Evolutionary conservation across 2,329 filamentous ascomycete species (phyloP).

Genomic region (Thielaviopsis punctulata): DNA sequence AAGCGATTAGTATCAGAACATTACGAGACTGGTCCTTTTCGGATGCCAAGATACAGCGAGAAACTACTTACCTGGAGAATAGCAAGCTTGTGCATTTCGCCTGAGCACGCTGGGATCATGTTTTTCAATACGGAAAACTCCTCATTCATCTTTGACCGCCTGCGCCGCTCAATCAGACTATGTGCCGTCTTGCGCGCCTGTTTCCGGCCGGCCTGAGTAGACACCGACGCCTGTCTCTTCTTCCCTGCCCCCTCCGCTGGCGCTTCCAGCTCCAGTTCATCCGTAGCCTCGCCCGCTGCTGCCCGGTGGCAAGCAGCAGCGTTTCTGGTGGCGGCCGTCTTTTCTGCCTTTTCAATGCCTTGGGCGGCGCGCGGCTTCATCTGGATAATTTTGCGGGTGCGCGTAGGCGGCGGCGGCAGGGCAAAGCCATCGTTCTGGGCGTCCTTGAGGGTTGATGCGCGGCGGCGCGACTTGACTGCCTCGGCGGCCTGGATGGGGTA

Average conservation of each 20-base stretch:
- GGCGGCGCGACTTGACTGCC: constrained; percentile 35
- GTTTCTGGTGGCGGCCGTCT: constrained; percentile 6
- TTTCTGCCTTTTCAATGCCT: constrained; percentile 19
- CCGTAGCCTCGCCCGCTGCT: constrained; percentile 3
- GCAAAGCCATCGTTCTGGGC: constrained; percentile 47
- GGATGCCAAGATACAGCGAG: neutral
- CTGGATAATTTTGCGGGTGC: constrained; percentile 91
- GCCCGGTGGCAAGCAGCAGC: constrained; percentile 4
- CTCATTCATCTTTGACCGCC: constrained; percentile 96
- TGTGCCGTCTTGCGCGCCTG: constrained; percentile 93
- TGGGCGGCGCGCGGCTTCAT: constrained; percentile 64
- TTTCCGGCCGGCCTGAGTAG: constrained; percentile 78
- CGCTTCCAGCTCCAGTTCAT: constrained; percentile 11
- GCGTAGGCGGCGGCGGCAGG: constrained; percentile 78
- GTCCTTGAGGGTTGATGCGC: constrained; percentile 28
- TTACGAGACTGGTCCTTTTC: too few relatives aligned
- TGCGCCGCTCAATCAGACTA: constrained; percentile 76
- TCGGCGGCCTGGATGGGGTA: constrained; percentile 33
- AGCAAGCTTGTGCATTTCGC: constrained; percentile 95
- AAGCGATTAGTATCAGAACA: too few relatives aligned
- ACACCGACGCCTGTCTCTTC: constrained; percentile 59
- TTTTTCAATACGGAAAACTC: constrained; percentile 86
- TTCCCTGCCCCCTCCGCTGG: constrained; percentile 28
- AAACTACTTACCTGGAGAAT: constrained; percentile 60
- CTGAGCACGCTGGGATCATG: constrained; percentile 91